phyloP scores from a whole-genome alignment of 306 rosid species.

The Vigna unguiculata region DNA sequence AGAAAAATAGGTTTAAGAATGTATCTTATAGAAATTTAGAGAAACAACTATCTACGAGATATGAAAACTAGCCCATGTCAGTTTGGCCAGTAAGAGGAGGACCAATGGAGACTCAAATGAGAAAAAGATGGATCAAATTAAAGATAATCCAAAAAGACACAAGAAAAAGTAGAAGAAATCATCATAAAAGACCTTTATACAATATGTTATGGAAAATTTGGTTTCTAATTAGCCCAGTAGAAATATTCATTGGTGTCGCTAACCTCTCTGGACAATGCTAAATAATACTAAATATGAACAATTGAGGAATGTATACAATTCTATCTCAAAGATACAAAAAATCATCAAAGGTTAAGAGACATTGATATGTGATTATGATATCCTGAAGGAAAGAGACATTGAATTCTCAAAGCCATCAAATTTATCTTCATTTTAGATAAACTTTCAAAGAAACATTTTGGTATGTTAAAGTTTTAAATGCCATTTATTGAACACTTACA shows the following conservation, averaged over 20 bases:
- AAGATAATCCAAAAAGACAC: not conserved
- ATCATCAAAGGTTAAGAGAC: not conserved
- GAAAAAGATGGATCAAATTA: not conserved
- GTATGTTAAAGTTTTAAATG: slow-evolving; percentile 9
- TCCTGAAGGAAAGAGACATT: slow-evolving; percentile 8
- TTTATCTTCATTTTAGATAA: slow-evolving; percentile 13
- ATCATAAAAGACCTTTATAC: not conserved
- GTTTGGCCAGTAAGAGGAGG: not conserved
- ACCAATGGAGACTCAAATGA: not conserved
- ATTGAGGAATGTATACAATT: not conserved
- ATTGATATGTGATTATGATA: not conserved
- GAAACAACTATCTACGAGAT: not conserved
- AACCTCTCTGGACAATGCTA: not conserved
- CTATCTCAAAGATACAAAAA: not conserved
- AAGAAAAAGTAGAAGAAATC: not conserved
- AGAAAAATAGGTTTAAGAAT: slow-evolving; percentile 7
- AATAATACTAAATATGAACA: slow-evolving; percentile 16
- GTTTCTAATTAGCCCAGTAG: not conserved
- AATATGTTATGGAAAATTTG: too few species aligned
- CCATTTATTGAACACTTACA: slow-evolving; percentile 15
- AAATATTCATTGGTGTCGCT: not conserved
- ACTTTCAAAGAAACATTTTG: slow-evolving; percentile 13
- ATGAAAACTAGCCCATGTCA: slow-evolving; percentile 4
- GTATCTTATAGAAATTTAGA: not conserved
- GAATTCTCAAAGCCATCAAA: slow-evolving; percentile 17